Evolutionary conservation across 495 filamentous ascomycete species (phyloP).

Genomic region (Penicillium manginii): DNA sequence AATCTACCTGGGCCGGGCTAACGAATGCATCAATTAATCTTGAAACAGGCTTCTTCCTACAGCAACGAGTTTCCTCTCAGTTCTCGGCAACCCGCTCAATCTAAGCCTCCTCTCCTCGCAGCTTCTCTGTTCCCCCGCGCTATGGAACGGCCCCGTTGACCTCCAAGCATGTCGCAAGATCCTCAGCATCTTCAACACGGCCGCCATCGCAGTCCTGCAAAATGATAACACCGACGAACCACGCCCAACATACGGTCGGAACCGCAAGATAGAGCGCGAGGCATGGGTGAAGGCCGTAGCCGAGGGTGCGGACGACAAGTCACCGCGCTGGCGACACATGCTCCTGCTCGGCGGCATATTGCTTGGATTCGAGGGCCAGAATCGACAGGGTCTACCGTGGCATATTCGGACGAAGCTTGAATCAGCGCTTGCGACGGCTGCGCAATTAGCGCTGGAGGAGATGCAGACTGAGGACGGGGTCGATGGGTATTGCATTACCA

Average conservation of each 20-base stretch:
- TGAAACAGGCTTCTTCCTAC: constrained; percentile 70
- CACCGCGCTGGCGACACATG: constrained; percentile 86
- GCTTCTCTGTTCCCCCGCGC: constrained; percentile 78
- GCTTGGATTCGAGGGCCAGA: constrained; percentile 75
- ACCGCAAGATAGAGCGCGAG: constrained; percentile 60
- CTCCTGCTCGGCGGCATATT: constrained; percentile 80
- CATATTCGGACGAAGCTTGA: constrained; percentile 73
- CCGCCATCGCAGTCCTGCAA: constrained; percentile 67
- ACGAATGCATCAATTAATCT: not conserved
- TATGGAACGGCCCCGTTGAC: constrained; percentile 79
- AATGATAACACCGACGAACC: constrained; percentile 52
- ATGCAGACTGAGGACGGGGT: constrained; percentile 52
- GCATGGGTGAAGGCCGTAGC: constrained; percentile 85
- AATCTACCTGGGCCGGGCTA: too few species aligned
- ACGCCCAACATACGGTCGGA: constrained; percentile 40
- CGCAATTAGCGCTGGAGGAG: constrained; percentile 74
- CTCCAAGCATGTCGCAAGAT: constrained; percentile 74
- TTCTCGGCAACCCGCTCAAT: constrained; percentile 88
- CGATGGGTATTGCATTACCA: constrained; percentile 62
- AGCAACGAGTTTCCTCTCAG: constrained; percentile 78
- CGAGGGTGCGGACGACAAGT: constrained; percentile 81
- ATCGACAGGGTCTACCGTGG: constrained; percentile 63
- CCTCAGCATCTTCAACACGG: constrained; percentile 86
- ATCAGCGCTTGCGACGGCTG: constrained; percentile 73
- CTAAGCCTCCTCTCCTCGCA: constrained; percentile 89